phyloP scores from a whole-genome alignment of 345 rosid genomes.

The Crucihimalaya himalaica region DNA sequence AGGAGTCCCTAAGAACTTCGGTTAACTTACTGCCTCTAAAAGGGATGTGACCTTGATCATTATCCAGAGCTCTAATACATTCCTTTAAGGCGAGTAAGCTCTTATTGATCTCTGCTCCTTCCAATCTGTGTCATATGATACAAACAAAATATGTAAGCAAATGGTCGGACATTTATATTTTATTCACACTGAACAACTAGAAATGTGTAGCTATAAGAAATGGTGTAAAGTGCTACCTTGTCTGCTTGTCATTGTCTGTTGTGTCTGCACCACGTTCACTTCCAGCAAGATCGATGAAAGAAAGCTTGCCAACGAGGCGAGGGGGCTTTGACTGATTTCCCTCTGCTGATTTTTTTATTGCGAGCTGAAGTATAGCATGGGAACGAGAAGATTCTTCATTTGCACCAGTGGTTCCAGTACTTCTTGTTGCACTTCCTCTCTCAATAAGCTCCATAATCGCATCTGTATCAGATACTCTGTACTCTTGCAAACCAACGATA shows the following conservation, averaged over 20 bases:
- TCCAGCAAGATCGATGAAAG: slow-evolving; percentile 99
- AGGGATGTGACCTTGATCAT: slow-evolving; percentile 98
- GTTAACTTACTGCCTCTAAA: slow-evolving; percentile 98
- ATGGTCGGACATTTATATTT: slow-evolving; percentile 23
- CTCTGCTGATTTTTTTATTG: slow-evolving; percentile 78
- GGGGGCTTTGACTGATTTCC: slow-evolving; percentile 89
- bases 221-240: slow-evolving; percentile 56
- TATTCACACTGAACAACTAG: slow-evolving; percentile 1
- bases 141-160: slow-evolving; percentile 1
- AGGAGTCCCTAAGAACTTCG: slow-evolving; percentile 98
- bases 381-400: slow-evolving; percentile 99
- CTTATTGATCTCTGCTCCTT: slow-evolving; percentile 99
- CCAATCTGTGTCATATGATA: slow-evolving; percentile 66
- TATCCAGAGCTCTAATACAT: slow-evolving; percentile 98
- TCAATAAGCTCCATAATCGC: slow-evolving; percentile 92
- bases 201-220: slow-evolving; percentile 5
- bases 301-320: slow-evolving; percentile 88
- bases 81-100: slow-evolving; percentile 96
- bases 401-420: slow-evolving; percentile 98
- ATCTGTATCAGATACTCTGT: slow-evolving; percentile 91
- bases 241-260: slow-evolving; percentile 97
- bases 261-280: slow-evolving; percentile 99
- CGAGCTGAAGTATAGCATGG: slow-evolving; percentile 98
- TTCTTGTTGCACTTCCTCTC: slow-evolving; percentile 88
- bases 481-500: slow-evolving; percentile 96